phyloP scores from a whole-genome alignment of 257 asterid genomes.

The Nicotiana attenuata region DNA sequence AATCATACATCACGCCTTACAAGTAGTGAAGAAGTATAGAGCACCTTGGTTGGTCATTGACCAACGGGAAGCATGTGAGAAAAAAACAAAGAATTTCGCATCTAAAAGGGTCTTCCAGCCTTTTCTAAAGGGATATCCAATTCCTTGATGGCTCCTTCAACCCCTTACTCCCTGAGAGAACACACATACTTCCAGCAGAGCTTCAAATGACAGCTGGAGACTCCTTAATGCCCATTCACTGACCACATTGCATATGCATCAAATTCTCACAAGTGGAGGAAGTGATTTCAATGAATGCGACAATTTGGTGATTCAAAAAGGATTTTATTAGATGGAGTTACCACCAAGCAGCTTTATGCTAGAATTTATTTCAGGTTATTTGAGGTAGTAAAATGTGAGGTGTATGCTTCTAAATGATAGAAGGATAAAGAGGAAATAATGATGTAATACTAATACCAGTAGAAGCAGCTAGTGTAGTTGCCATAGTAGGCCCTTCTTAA shows the following conservation, averaged over 20 bases:
- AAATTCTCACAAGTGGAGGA: no score
- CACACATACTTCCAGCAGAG: background rate
- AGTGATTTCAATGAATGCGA: no score
- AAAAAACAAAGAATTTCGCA: no score
- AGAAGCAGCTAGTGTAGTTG: background rate
- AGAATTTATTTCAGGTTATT: background rate
- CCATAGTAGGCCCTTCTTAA: background rate
- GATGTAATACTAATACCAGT: background rate
- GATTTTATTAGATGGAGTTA: no score
- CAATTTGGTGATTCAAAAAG: no score
- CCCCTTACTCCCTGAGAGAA: background rate
- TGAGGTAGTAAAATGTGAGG: background rate
- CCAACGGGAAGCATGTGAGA: no score
- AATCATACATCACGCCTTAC: background rate
- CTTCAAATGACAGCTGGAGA: background rate
- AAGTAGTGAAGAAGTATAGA: no score
- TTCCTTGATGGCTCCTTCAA: no score
- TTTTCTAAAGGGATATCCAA: no score
- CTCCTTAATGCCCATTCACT: background rate
- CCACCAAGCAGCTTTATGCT: background rate
- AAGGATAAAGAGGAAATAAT: background rate
- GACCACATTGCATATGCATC: no score
- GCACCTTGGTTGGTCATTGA: no score
- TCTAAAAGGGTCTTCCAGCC: no score
- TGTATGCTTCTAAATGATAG: constrained; percentile 1